Base-by-base conservation (phyloP, 2,329 filamentous ascomycete species). In the Domatiomyces catenatus region DNA sequence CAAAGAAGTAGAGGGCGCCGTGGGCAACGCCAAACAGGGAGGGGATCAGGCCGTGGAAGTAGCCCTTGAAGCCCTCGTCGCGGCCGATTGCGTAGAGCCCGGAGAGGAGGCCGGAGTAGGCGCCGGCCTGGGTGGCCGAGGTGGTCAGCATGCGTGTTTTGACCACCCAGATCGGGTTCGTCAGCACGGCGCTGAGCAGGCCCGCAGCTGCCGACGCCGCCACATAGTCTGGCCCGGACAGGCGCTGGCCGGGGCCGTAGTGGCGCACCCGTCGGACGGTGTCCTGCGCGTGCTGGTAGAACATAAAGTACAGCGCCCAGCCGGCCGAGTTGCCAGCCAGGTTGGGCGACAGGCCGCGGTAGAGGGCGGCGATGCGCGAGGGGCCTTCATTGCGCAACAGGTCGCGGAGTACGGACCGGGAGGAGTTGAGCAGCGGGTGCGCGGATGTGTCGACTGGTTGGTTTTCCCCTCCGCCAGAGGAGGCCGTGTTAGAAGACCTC, bases 131-230 rank as follows among this genome's bases (percentile, higher is more conserved):
- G 50, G 77, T 73, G 47, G 79, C 77, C 58, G 92, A 86, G 3
- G 86, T 89, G 26, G 88, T 87, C 20, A 96, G 74, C 88, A 98
- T 96, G 56, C 92, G 84, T 7, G 90, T 96, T 72, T 96, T 96
- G 65, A 98, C 80, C 2, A 98, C 92, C 92, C 92, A 98, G 60
- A 98, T 82, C 2, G 92, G 92, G 64, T 96, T 96, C 26, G 92
- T 96, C 57, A 90, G 74, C 26, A 86, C 69, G 44, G 89, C 84
- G 1, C 88, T 94, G 42, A 86, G 67, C 17, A 83, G 72, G 26
- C 90, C 89, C 59, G 77, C 75, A 39, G 70, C 64, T 1, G 76
- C 84, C 32, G 85, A 89, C 3, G 88, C 80, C 46, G 83, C 61
- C 64, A 95, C 90, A 70, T 89, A 94, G 66, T 94, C 87, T 22